Evolutionary conservation across 2,329 filamentous ascomycete genomes (phyloP), one percentile per base, ranked within the genome.

Genomic region (Aureobasidium sp.): DNA sequence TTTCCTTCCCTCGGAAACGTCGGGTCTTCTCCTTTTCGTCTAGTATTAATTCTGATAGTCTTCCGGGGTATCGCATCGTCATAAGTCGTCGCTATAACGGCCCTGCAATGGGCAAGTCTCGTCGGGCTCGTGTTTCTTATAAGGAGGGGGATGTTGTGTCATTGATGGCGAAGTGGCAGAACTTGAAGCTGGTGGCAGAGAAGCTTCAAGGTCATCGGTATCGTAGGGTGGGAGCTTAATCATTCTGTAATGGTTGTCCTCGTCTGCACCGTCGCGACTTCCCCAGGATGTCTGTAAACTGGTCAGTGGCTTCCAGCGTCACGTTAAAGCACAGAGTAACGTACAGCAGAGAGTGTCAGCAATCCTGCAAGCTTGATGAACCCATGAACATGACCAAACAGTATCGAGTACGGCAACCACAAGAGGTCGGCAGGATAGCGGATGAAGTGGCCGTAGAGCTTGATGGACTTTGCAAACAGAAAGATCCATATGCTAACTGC

Each of bases 381-480:
- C 64, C 92, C 91, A 73, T 97, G 93, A 69, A 95, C 89, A 76
- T 94, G 97, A 56, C 93, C 93, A 75, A 97, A 97, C 15, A 91
- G 65, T 68, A 97, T 85, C 42, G 91, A 96, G n/a, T 93, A 80
- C 0, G 90, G 91, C 56, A 96, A 79, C 70, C 89, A 89, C 45
- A 89, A 71, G 65, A 96, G 77, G 72, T 97, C 93, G 67, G 83
- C 83, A 5, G 93, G 91, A 74, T 95, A 89, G 66, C 89, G 87
- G 69, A 88, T 81, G 76, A 96, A 94, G 69, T 97, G 86, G 11
- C 90, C 91, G 68, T 94, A 78, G 60, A 97, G 81, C 80, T 97
- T 97, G 76, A 97, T 86, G 62, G 90, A 88, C 78, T 97, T 97
- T 74, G 89, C 92, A 72, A 91, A 90, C 67, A 91, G 85, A 65